A percentile compares a stretch with the other conserved stretches of the same genome.
Evolutionary conservation across 139 green algal species (phyloP).

Genomic region (Haematococcus lacustris): DNA sequence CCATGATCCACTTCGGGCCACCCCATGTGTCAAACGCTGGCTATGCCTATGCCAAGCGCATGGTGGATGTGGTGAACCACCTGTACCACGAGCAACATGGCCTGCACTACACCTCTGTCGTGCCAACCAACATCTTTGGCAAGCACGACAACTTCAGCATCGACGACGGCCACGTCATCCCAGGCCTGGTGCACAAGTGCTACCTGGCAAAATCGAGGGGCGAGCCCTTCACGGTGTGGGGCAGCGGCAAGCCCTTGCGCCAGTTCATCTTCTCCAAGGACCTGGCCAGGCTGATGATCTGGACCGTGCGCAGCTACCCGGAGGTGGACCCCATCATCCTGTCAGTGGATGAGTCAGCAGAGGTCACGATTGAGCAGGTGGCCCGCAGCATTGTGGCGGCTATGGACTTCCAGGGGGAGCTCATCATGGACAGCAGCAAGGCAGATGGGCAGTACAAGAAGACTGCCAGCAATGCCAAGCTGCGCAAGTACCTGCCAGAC

Average conservation of each 20-base stretch:
- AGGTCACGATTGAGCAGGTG: conserved; percentile 31
- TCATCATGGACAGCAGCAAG: conserved; percentile 43
- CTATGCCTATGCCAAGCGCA: conserved; percentile 12
- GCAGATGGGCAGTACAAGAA: conserved; percentile 58
- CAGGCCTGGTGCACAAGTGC: conserved; percentile 56
- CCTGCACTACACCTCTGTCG: conserved; percentile 50
- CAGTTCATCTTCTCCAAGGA: conserved; percentile 55
- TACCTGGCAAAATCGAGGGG: conserved; percentile 50
- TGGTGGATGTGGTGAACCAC: conserved; percentile 40
- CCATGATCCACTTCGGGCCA: conserved; percentile 47
- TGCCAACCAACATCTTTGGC: conserved; percentile 73
- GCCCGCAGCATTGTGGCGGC: conserved; percentile 11
- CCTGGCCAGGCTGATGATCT: conserved; percentile 49
- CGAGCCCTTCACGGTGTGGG: conserved; percentile 45
- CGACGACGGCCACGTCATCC: conserved; percentile 59
- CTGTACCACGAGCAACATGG: conserved; percentile 50
- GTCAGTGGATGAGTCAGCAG: conserved; percentile 37
- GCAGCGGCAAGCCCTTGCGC: conserved; percentile 34
- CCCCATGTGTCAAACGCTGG: conserved; percentile 43
- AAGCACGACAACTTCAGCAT: conserved; percentile 68
- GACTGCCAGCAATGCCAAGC: conserved; percentile 43
- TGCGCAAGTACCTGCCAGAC: conserved; percentile 39
- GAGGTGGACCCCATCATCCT: conserved; percentile 51
- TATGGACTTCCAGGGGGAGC: conserved; percentile 15
- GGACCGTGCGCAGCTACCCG: conserved; percentile 33